A percentile compares a stretch with the other conserved stretches of the same genome.
phyloP scores from a whole-genome alignment of 345 rosid species.

The Noccaea caerulescens region DNA sequence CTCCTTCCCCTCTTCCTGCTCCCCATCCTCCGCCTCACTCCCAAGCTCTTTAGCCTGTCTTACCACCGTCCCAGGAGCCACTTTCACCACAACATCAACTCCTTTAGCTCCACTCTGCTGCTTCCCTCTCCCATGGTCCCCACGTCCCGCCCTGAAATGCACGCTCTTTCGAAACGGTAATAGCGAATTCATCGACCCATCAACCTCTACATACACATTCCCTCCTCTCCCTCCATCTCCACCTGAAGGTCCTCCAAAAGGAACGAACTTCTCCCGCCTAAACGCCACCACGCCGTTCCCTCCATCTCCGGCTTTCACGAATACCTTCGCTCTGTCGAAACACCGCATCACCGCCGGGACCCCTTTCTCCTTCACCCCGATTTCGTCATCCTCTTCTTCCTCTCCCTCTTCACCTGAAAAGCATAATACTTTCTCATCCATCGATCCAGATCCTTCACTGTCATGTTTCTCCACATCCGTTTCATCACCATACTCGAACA shows the following conservation, averaged over 20 bases:
- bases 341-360: constrained; percentile 94
- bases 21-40: constrained; percentile 69
- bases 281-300: constrained; percentile 94
- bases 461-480: constrained; percentile 27
- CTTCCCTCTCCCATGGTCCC: constrained; percentile 78
- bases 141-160: constrained; percentile 86
- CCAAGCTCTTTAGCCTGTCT: constrained; percentile 79
- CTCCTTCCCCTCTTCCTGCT: constrained; percentile 67
- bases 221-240: constrained; percentile 99
- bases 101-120: constrained; percentile 79
- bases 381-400: constrained; percentile 40
- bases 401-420: constrained; percentile 42
- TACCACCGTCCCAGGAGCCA: constrained; percentile 82
- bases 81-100: constrained; percentile 79
- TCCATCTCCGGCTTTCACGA: constrained; percentile 80
- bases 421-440: constrained; percentile 40
- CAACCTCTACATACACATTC: constrained; percentile 78
- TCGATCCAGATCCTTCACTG: neutral
- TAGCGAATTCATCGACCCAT: constrained; percentile 79
- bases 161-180: constrained; percentile 79
- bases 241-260: constrained; percentile 91
- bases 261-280: constrained; percentile 84
- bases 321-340: constrained; percentile 85
- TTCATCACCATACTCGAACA: constrained; percentile 44
- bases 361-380: constrained; percentile 79